Base-by-base conservation (phyloP, 805 yeast genomes). In the Zygosaccharomyces gambellarensis region DNA sequence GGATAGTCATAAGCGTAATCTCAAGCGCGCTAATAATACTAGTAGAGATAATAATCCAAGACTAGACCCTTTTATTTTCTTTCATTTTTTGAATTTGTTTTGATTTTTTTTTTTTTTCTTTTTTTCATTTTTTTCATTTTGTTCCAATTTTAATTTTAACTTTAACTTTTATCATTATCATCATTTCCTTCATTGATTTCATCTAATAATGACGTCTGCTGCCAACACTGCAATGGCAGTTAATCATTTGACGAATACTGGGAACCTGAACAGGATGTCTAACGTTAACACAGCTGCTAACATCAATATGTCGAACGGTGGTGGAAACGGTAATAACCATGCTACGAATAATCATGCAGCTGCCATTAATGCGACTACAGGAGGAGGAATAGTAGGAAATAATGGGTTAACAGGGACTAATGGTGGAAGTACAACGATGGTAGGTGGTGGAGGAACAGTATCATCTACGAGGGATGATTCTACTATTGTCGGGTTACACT, bases 401-500 rank as follows among this genome's bases (percentile, higher is more conserved):
- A 25, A 25, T 25, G 44, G 44, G 10, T 14, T 32, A 10, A 11
- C 29, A 8, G 28, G 28, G 38, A 42, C 14, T n/a, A 34, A 34
- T 34, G 38, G 38, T 7, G 14, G 21, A 8, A 34, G 38, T 7
- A 34, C 38, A 8, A 14, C 38, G 23, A 28, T 25, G 29, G 36
- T 25, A 31, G 42, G 22, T 14, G 38, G 38, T 2, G 38, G 38
- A 34, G 38, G 38, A 34, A 30, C 25, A 2, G 36, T 31, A 8
- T 31, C 49, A 7, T 46, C 48, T 5, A 46, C 60, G 6, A 55
- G 63, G 32, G 64, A 62, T 38, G 64, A 60, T 45, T 57, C 62
- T 5, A 62, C 64, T 11, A 72, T 74, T 41, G 97, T 94, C 41
- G 99, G 99, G 22, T 82, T 92, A 53, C 99, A 94, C 74, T 94